These are phyloP conservation scores for Sphaerulina vaccinii DNA, from an alignment of 2,329 filamentous ascomycete species.

Conservation along the genomic window DNA sequence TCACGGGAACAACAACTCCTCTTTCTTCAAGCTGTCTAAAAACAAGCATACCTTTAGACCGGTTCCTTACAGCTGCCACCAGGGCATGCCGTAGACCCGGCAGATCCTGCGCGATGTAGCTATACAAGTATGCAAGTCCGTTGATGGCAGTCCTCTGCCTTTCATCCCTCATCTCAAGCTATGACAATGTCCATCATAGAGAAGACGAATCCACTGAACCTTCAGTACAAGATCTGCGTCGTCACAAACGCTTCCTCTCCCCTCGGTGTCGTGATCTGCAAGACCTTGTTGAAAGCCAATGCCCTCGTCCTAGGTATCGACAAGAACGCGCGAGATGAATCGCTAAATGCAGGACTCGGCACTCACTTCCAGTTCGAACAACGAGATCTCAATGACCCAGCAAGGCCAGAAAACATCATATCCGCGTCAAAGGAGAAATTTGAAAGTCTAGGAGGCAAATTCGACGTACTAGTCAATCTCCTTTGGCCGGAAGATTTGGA, in stretches of 20 bases:
- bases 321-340: constrained; percentile 15
- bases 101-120: neutral
- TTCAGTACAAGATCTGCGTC: constrained; percentile 26
- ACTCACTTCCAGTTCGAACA: constrained; percentile 28
- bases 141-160: neutral
- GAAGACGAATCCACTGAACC: constrained; percentile 21
- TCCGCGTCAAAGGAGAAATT: constrained; percentile 24
- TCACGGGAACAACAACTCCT: neutral
- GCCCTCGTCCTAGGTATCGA: constrained; percentile 28
- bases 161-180: neutral
- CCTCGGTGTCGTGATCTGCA: constrained; percentile 24
- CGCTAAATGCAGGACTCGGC: constrained; percentile 23
- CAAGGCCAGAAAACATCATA: constrained; percentile 11
- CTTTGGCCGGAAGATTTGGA: constrained; percentile 4
- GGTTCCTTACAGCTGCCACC: neutral
- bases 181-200: constrained; percentile 27
- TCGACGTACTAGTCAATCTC: constrained; percentile 24
- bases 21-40: neutral
- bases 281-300: constrained; percentile 28
- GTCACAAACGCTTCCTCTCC: constrained; percentile 24
- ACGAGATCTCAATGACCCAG: constrained; percentile 9
- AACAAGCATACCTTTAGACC: neutral
- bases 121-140: neutral
- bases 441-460: constrained; percentile 15
- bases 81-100: neutral